Evolutionary conservation across 192 early-diverging fungal species (phyloP), one percentile per base, ranked within the genome.

Genomic region (Thamnidium elegans): DNA sequence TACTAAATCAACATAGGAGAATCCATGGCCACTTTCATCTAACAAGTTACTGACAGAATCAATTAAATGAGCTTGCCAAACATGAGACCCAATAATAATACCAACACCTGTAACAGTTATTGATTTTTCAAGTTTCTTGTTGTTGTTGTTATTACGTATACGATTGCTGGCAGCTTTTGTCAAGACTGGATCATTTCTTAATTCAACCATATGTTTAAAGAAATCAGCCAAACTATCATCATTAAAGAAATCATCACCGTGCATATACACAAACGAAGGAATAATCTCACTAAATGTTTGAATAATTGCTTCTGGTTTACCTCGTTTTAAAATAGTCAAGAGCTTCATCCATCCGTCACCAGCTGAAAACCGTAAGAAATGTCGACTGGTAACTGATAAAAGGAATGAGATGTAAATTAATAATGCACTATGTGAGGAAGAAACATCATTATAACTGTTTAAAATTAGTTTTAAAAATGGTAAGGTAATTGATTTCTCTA

Each of bases 311-410:
- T 70, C 59, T 1, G 66, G 64, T 3, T 55, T 59, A 19, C 72
- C 74, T 0, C 72, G 51, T 21, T 69, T 68, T 4, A 83, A 52
- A 7, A 83, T 69, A 7, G 63, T 36, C 6, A 61, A 55, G 21
- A 80, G 44, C 10, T 72, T 77, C 1, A 66, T 36, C 81, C 81
- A 83, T 14, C 81, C 81, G 45, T 76, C 53, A 10, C 36, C 50
- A 8, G 59, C 47, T 17, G 68, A 69, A 20, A 76, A 76, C 34
- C 71, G 69, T 14, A 83, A 32, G 50, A 80, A 83, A 46, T 72
- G 70, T 6, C 81, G 74, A 30, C 76, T 77, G 1, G 78, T 67
- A 19, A 59, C 39, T 17, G 78, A 77, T 13, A 83, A 52, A 46
- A 80, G 62, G 50, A 83, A 62, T 4, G 68, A 67, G 4, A 78